Conservation (phyloP, 2,329 filamentous ascomycete species). For the Parastagonospora avenae region DNA sequence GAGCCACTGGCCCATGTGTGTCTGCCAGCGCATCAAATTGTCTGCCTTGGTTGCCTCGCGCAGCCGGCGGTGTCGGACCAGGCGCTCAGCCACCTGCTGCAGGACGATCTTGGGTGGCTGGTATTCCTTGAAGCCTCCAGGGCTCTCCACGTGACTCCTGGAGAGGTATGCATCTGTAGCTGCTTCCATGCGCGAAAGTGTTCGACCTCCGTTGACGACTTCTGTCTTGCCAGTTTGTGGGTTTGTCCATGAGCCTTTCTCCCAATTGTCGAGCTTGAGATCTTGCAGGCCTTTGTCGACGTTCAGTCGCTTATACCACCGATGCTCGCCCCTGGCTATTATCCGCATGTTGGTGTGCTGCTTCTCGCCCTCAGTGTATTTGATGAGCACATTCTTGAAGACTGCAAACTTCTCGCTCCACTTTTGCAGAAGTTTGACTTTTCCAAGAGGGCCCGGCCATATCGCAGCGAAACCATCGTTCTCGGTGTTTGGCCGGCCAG, state of each 20-base stretch:
- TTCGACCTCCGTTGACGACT: constrained; percentile 49
- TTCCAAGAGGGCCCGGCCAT: constrained; percentile 54
- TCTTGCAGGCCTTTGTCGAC: constrained; percentile 53
- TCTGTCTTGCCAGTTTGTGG: constrained; percentile 33
- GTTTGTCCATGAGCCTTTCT: constrained; percentile 48
- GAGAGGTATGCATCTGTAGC: constrained; percentile 49
- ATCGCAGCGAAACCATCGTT: constrained; percentile 54
- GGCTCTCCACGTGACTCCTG: constrained; percentile 39
- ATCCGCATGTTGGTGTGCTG: constrained; percentile 54
- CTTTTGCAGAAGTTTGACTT: constrained; percentile 49
- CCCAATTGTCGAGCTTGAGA: constrained; percentile 55
- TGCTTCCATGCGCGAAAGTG: constrained; percentile 52
- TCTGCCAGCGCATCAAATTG: constrained; percentile 44
- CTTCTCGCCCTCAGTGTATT: constrained; percentile 58
- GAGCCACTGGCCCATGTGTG: constrained; percentile 47
- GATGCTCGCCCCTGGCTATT: constrained; percentile 54
- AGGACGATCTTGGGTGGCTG: constrained; percentile 52
- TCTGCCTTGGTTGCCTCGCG: constrained; percentile 47
- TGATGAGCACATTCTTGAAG: constrained; percentile 57
- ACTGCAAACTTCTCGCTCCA: constrained; percentile 56
- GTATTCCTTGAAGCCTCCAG: constrained; percentile 49
- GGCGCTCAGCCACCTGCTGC: constrained; percentile 53
- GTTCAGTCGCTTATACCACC: constrained; percentile 58
- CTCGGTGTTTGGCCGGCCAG: constrained; percentile 51
- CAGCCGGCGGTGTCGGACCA: constrained; percentile 53